phyloP scores from a whole-genome alignment of 2,329 filamentous ascomycete species.

The Tolypocladium sp. region DNA sequence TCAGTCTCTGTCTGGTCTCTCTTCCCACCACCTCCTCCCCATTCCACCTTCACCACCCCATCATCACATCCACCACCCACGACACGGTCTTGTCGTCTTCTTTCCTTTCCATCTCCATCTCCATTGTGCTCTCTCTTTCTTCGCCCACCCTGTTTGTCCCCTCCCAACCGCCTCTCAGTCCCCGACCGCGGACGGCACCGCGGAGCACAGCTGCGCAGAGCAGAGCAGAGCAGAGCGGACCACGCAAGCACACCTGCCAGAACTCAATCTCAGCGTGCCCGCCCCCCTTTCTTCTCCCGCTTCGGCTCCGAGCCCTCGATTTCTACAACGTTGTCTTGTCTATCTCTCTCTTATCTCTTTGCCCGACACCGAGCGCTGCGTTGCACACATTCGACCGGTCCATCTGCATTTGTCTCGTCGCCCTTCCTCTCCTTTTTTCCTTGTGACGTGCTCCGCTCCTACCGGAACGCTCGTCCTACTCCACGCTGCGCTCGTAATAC shows the following conservation, averaged over 20 bases:
- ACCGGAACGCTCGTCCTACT: slow-evolving; percentile 14
- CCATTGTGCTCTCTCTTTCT: slow-evolving; percentile 13
- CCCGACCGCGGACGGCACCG: slow-evolving; percentile 4
- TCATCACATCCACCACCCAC: not conserved
- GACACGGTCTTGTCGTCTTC: slow-evolving; percentile 9
- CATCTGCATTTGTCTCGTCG: slow-evolving; percentile 13
- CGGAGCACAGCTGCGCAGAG: slow-evolving; percentile 8
- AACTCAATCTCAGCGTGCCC: slow-evolving; percentile 8
- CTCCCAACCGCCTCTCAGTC: slow-evolving; percentile 14
- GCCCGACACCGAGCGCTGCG: slow-evolving; percentile 9
- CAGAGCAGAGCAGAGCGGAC: not conserved
- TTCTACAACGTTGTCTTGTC: slow-evolving; percentile 6
- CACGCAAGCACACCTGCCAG: slow-evolving; percentile 8
- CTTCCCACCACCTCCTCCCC: slow-evolving; percentile 4
- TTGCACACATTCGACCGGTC: slow-evolving; percentile 13
- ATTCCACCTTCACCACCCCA: slow-evolving; percentile 6
- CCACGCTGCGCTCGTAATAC: slow-evolving; percentile 17
- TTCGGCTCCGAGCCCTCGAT: slow-evolving; percentile 11
- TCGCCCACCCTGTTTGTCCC: slow-evolving; percentile 14
- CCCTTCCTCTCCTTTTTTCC: slow-evolving; percentile 13
- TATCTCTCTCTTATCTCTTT: slow-evolving; percentile 11
- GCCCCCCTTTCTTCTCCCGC: slow-evolving; percentile 20
- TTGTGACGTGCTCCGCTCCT: slow-evolving; percentile 16
- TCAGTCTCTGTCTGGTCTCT: not conserved
- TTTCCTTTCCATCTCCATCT: slow-evolving; percentile 17